Evolutionary conservation across 1,284 basidiomycete species (phyloP), one percentile per base, ranked within the genome.

Genomic region (Erythrobasidium hasegawianum): DNA sequence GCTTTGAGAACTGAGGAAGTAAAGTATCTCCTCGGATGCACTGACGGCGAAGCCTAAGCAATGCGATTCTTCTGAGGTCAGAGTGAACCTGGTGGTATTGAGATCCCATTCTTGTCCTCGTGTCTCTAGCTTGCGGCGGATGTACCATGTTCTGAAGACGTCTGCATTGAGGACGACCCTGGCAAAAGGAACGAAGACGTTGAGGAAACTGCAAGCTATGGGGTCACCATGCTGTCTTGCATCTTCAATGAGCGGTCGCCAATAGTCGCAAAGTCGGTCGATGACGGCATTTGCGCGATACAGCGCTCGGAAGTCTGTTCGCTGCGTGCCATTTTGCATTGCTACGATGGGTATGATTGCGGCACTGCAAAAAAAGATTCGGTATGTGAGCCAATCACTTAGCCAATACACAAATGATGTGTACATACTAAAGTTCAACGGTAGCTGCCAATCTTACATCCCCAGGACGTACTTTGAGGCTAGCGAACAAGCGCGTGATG

Each of bases 371-470:
- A 54, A 50, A 0, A 38, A 13, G 20, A 18, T 22, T 22, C 24
- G 40, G 27, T 64, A 8, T 38, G 47, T 45, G 13, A 14, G n/a
- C n/a, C n/a, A n/a, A n/a, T n/a, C n/a, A 22, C 4, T 8, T 1
- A 11, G 18, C 1, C 5, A 14, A 20, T 10, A 24, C 11, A 24
- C 14, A 2, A 2, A 7, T 7, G 22, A 16, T 41, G 16, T 54
- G 39, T 10, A 27, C 43, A 64, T 47, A 65, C 56, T 70, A 70
- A 18, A 71, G 50, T 24, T 71, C 71, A 1, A 69, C 67, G 24
- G 52, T 52, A n/a, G 67, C 69, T 5, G 67, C 69, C 4, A 71
- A 57, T 20, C 71, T 38, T 4, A 64, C 61, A 47, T 71, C 71
- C 26, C 52, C 53, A 1, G 56, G 26, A 45, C 69, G 68, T 1